Evolutionary conservation across 768 basidiomycete species (phyloP), one percentile per base, ranked within the genome.

Genomic region (Naematelia aurantialba): DNA sequence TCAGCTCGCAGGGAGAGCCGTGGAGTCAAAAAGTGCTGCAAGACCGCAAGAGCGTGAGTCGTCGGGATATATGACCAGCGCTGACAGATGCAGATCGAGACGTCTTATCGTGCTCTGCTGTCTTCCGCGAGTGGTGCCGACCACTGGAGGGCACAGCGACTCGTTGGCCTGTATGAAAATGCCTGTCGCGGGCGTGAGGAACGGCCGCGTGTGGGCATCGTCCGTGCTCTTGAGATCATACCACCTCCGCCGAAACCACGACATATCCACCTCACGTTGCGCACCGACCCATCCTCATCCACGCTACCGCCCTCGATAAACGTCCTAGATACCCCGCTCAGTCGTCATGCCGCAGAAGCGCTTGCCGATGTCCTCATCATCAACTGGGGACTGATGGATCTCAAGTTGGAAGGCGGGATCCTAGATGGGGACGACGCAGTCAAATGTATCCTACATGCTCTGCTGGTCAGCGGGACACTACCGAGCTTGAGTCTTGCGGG

Each of bases 281-380:
- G 58, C 25, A 47, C 46, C 47, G 59, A 60, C 10, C 58, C 61
- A 27, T 48, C 58, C 29, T 52, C 59, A 12, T 49, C 62, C 22
- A 53, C 58, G 0, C 47, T 55, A n/a, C 34, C 21, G 13, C 26
- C 58, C 21, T 24, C 69, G 86, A 85, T 1, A 84, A 10, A 84
- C 87, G 21, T 87, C 86, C 67, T 74, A 39, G 72, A 77, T 45
- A 56, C 62, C 8, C 71, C 73, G 12, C 81, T 98, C 19, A 87
- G 84, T 0, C 75, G 82, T 1, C 82, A 85, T 1, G 81, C 84
- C 0, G 87, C 90, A 0, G 85, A 87, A 12, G 85, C 91, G 17
- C 81, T 99, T 17, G 87, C 94, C 0, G 94, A 98, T 76, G 85
- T 96, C 13, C 85, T 98, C 63, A 84, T 85, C 5, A 87, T 96